phyloP scores from a whole-genome alignment of 139 green algal species.

The Chlorella sp. region DNA sequence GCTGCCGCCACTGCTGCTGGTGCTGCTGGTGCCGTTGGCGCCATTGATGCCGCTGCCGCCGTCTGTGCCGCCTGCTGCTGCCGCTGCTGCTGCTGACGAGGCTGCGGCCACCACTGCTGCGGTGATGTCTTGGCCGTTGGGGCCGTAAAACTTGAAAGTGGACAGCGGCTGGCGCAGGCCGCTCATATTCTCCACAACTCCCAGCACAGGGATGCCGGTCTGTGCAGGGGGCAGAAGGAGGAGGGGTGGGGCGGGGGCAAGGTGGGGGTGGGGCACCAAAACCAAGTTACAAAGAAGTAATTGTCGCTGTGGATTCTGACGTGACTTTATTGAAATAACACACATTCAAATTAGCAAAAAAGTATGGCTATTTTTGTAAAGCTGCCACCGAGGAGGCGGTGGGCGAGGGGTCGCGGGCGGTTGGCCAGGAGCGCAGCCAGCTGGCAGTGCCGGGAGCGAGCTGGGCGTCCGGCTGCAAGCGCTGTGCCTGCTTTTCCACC shows the following conservation, averaged over 20 bases:
- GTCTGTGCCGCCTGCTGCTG: constrained; percentile 32
- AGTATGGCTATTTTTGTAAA: too few relatives aligned
- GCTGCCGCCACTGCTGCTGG: constrained; percentile 52
- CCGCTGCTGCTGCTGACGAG: constrained; percentile 58
- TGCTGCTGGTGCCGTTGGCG: constrained; percentile 48
- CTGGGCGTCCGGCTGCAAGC: too few relatives aligned
- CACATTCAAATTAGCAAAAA: too few relatives aligned
- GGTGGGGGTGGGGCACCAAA: background rate
- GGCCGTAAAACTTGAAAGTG: constrained; percentile 61
- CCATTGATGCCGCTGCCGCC: constrained; percentile 48
- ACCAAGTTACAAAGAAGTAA: too few relatives aligned
- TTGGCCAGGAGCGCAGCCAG: background rate
- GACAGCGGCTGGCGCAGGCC: constrained; percentile 67
- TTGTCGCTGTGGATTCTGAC: too few relatives aligned
- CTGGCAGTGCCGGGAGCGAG: background rate
- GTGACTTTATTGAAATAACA: too few relatives aligned
- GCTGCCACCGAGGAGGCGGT: too few relatives aligned
- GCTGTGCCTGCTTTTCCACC: too few relatives aligned
- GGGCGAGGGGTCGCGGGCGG: background rate
- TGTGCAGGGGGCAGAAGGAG: constrained; percentile 22
- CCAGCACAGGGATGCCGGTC: constrained; percentile 83
- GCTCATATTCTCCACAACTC: constrained; percentile 99
- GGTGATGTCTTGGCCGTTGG: constrained; percentile 55
- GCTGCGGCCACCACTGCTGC: constrained; percentile 43
- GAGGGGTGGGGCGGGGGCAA: background rate